These are phyloP conservation scores for Saraca asoca DNA, from an alignment of 331 rosid species.

Conservation along the genomic window DNA sequence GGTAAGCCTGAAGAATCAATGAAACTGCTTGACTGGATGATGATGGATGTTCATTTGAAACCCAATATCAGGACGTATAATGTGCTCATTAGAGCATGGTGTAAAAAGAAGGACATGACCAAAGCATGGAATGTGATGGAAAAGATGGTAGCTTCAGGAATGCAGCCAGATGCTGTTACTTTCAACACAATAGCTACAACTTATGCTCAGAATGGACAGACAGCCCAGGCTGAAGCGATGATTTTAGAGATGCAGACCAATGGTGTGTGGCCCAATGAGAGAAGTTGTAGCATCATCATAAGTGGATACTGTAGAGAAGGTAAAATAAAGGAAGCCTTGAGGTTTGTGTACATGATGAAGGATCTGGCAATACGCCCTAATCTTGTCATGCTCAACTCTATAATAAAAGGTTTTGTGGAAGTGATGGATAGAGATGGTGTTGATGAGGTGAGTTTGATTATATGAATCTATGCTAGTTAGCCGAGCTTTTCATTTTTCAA, in stretches of 20 bases:
- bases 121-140: slow-evolving; percentile 67
- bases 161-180: slow-evolving; percentile 63
- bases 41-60: slow-evolving; percentile 48
- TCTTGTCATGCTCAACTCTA: slow-evolving; percentile 53
- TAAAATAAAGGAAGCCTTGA: slow-evolving; percentile 59
- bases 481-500: background rate
- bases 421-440: slow-evolving; percentile 71
- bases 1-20: slow-evolving; percentile 65
- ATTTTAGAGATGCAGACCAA: slow-evolving; percentile 65
- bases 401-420: slow-evolving; percentile 64
- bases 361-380: slow-evolving; percentile 58
- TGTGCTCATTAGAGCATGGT: slow-evolving; percentile 66
- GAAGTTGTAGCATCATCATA: slow-evolving; percentile 57
- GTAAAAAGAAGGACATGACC: slow-evolving; percentile 43
- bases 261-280: slow-evolving; percentile 53
- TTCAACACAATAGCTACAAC: slow-evolving; percentile 69
- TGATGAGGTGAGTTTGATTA: slow-evolving; percentile 51
- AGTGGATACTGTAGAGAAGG: slow-evolving; percentile 71
- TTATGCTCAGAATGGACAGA: slow-evolving; percentile 63
- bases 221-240: slow-evolving; percentile 55
- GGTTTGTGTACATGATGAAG: slow-evolving; percentile 55
- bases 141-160: slow-evolving; percentile 56
- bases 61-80: slow-evolving; percentile 74
- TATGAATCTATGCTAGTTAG: no score
- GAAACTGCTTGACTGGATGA: slow-evolving; percentile 61